Evolutionary conservation across 2,329 filamentous ascomycete genomes (phyloP).

Genomic region (Cladosporium sp.): DNA sequence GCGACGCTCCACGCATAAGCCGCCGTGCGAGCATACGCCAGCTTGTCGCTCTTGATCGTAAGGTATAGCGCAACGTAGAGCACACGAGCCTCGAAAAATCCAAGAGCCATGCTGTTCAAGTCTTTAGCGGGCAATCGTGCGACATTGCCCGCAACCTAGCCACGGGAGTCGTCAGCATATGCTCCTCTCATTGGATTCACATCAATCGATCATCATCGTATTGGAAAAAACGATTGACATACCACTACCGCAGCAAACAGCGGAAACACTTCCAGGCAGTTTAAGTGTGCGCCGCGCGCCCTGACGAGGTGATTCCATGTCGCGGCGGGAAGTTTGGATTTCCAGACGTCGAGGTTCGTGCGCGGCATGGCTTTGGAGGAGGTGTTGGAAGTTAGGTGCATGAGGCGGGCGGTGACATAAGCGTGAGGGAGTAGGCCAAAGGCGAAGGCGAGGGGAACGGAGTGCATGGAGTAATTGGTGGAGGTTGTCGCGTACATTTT

Average conservation of each 20-base stretch:
- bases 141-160: conserved; percentile 27
- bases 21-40: conserved; percentile 29
- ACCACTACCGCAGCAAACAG: conserved; percentile 43
- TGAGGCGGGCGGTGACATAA: conserved; percentile 28
- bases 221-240: neutral
- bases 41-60: conserved; percentile 25
- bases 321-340: conserved; percentile 25
- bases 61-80: conserved; percentile 29
- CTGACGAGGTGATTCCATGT: conserved; percentile 29
- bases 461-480: conserved; percentile 28
- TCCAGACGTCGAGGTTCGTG: conserved; percentile 32
- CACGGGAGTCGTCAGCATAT: neutral
- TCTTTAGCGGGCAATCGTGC: conserved; percentile 26
- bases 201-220: neutral
- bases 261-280: conserved; percentile 47
- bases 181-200: neutral
- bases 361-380: conserved; percentile 27
- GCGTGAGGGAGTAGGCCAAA: conserved; percentile 28
- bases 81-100: conserved; percentile 26
- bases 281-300: conserved; percentile 44
- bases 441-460: conserved; percentile 29
- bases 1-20: conserved; percentile 31
- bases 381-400: conserved; percentile 27
- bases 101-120: conserved; percentile 25
- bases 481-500: neutral